phyloP scores from a whole-genome alignment of 805 yeast species.

The Zygoascus ofunaensis region DNA sequence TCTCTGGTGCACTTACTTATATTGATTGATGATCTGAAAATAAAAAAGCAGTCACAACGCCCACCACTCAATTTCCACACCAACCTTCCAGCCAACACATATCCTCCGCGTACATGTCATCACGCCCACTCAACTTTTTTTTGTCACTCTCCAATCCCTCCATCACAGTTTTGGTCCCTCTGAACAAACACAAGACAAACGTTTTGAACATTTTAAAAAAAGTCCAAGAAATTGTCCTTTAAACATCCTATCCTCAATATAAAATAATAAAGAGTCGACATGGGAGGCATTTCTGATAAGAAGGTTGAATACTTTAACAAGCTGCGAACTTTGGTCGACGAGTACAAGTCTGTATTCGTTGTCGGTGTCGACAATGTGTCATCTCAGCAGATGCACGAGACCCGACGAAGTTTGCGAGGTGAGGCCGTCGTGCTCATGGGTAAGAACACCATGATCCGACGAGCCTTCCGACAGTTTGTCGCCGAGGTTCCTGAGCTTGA shows the following conservation, averaged over 20 bases:
- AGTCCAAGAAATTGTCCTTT: conserved; percentile 20
- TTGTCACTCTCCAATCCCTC: neutral
- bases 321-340: conserved; percentile 90
- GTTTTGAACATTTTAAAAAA: neutral
- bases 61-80: too few species aligned
- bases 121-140: neutral
- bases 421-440: conserved; percentile 97
- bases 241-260: conserved; percentile 30
- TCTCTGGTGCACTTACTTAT: too few species aligned
- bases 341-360: conserved; percentile 95
- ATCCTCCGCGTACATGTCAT: neutral
- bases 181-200: too few species aligned
- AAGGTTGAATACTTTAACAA: conserved; percentile 91
- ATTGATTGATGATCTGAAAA: too few species aligned
- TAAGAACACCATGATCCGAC: conserved; percentile 99
- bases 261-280: conserved; percentile 60
- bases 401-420: conserved; percentile 94
- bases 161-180: too few species aligned
- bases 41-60: neutral
- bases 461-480: conserved; percentile 96
- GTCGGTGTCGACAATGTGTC: conserved; percentile 99
- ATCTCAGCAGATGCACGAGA: conserved; percentile 99
- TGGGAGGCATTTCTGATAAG: conserved; percentile 99
- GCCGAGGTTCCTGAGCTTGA: conserved; percentile 92
- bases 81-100: too few species aligned